Base-by-base conservation (phyloP, 306 rosid species). In the Bauhinia variegata region DNA sequence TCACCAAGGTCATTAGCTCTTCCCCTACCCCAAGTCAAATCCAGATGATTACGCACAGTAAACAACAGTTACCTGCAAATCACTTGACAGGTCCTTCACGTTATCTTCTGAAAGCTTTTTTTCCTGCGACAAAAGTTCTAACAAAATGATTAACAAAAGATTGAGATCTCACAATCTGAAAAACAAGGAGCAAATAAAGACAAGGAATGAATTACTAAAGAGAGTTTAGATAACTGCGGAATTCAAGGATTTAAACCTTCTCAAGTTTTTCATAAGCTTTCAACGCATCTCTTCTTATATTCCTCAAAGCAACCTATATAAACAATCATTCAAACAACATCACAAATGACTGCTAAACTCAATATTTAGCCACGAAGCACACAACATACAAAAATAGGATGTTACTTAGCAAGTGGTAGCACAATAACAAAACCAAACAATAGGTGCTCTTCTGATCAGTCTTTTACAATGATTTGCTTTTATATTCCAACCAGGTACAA, bases 231-330 rank as follows among this genome's bases (percentile, higher is more conserved):
- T 52, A 54, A 52, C 39, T 42, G 43, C 36, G 53, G 47, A 74
- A 67, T 65, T 74, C 11, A 66, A 79, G 52, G 54, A 70, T 79
- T 74, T 61, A 71, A 68, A 90, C 99, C 99, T 95, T 95, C 84
- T 95, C 96, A 63, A 95, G 97, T 71, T 95, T 95, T 46, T 90
- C 96, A 68, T 83, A 88, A 72, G 97, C 95, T 80, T 88, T 95
- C 71, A 95, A 58, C 54, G 91, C 91, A 85, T 95, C 99, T 81
- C 99, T 90, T 82, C 99, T 84, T 80, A 95, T 88, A 69, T 95
- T 95, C 87, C 99, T 83, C 72, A 95, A 59, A 68, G 96, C 97
- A 73, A 95, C 99, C 97, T 88, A 68, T 19, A 58, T n/a, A n/a
- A n/a, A 23, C 34, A 50, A 63, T 37, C 57, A 76, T 60, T 75